A percentile compares a stretch with the other conserved stretches of the same genome.
These are phyloP conservation scores for Hibiscus trionum DNA, from an alignment of 345 rosid species.

Conservation along the genomic window DNA sequence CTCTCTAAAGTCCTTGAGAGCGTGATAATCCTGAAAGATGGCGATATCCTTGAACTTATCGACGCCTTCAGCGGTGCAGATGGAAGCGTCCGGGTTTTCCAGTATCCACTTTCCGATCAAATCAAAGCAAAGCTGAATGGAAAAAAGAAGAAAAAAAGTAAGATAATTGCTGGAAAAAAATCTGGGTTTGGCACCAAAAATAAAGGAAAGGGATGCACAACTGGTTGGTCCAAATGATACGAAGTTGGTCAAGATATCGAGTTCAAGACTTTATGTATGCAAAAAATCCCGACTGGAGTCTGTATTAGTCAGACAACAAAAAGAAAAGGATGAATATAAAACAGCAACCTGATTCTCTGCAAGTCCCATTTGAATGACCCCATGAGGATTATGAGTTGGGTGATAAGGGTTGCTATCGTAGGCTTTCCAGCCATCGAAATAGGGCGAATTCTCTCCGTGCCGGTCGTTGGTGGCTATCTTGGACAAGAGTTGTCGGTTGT, in stretches of 20 bases:
- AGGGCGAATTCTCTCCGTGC: constrained; percentile 74
- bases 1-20: constrained; percentile 55
- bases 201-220: background rate
- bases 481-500: constrained; percentile 31
- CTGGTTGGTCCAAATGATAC: too few species aligned
- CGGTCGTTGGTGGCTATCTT: constrained; percentile 44
- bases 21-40: constrained; percentile 79
- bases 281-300: too few species aligned
- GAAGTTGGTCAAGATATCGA: too few species aligned
- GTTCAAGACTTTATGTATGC: too few species aligned
- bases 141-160: background rate
- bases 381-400: constrained; percentile 40
- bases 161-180: background rate
- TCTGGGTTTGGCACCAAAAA: background rate
- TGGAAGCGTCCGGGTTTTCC: constrained; percentile 60
- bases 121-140: constrained; percentile 56
- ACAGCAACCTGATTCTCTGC: constrained; percentile 70
- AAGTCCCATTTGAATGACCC: constrained; percentile 87
- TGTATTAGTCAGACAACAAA: too few species aligned
- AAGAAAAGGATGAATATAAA: background rate
- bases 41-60: constrained; percentile 53
- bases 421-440: constrained; percentile 88
- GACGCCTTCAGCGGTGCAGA: constrained; percentile 62
- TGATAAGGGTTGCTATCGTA: constrained; percentile 62
- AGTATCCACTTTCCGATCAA: constrained; percentile 53